These are phyloP conservation scores for Ballota nigra DNA, from an alignment of 257 asterid species.

Conservation along the genomic window DNA sequence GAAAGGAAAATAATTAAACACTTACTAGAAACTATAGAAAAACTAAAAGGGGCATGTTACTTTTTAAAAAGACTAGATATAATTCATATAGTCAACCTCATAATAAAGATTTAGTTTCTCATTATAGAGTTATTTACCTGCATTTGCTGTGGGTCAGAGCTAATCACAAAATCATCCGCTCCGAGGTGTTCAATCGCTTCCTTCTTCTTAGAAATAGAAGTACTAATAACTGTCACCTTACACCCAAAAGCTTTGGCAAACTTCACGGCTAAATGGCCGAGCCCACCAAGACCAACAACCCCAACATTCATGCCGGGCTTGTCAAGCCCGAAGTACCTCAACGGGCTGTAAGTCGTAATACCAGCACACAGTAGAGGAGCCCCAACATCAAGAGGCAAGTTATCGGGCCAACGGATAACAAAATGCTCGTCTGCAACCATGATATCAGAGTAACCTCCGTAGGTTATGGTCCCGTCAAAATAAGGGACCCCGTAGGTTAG, in stretches of 20 bases:
- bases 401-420: slow-evolving; percentile 34
- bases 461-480: slow-evolving; percentile 36
- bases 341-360: slow-evolving; percentile 41
- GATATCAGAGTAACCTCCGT: slow-evolving; percentile 42
- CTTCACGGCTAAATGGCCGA: slow-evolving; percentile 45
- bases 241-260: slow-evolving; percentile 46
- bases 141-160: slow-evolving; percentile 35
- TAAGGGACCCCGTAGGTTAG: slow-evolving; percentile 24
- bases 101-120: neutral
- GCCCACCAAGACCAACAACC: slow-evolving; percentile 33
- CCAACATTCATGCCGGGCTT: slow-evolving; percentile 38
- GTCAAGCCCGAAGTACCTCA: slow-evolving; percentile 37
- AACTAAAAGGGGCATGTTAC: neutral
- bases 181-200: slow-evolving; percentile 38
- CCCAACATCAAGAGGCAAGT: slow-evolving; percentile 35
- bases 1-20: neutral
- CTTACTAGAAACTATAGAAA: too few species aligned
- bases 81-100: neutral
- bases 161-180: slow-evolving; percentile 37
- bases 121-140: slow-evolving; percentile 19
- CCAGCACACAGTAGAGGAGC: slow-evolving; percentile 48
- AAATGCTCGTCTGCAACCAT: slow-evolving; percentile 44
- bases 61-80: too few species aligned
- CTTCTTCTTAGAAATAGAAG: slow-evolving; percentile 32
- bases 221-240: slow-evolving; percentile 41